phyloP scores from a whole-genome alignment of 768 basidiomycete genomes.

The Chalciporus sphaerocephalus region DNA sequence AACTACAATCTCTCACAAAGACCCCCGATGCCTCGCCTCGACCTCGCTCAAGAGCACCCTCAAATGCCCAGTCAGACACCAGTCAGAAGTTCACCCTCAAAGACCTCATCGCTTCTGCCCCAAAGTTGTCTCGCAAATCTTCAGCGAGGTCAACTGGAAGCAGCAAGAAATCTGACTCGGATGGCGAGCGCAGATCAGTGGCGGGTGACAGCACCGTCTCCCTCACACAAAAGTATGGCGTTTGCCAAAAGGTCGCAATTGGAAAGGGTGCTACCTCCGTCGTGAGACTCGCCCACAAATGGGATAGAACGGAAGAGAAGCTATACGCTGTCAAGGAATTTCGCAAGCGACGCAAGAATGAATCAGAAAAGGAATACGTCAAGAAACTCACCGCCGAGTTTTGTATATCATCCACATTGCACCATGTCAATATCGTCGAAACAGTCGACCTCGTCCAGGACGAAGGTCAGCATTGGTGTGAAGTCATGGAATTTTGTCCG shows the following conservation, averaged over 20 bases:
- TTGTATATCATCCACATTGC: conserved; percentile 94
- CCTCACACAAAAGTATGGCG: conserved; percentile 87
- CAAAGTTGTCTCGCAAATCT: conserved; percentile 68
- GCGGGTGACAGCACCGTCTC: conserved; percentile 52
- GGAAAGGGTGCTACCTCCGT: conserved; percentile 99
- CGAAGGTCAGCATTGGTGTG: conserved; percentile 94
- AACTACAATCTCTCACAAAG: conserved; percentile 10
- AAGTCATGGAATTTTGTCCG: conserved; percentile 99
- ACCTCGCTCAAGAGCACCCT: conserved; percentile 33
- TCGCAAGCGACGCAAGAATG: conserved; percentile 95
- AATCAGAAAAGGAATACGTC: conserved; percentile 98
- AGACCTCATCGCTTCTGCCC: conserved; percentile 66
- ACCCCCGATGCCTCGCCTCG: conserved; percentile 13
- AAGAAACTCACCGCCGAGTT: conserved; percentile 99
- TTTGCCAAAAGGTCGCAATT: conserved; percentile 94
- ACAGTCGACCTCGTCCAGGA: conserved; percentile 99
- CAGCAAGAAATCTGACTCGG: conserved; percentile 67
- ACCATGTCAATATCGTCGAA: conserved; percentile 93
- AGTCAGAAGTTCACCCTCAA: conserved; percentile 81
- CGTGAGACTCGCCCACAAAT: conserved; percentile 95
- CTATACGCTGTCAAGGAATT: conserved; percentile 99
- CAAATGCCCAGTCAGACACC: conserved; percentile 51
- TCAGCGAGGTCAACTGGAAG: conserved; percentile 68
- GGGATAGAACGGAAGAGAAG: conserved; percentile 96
- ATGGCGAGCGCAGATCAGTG: conserved; percentile 42